Percentiles rank a stretch among this genome's conserved stretches.
Evolutionary conservation across 257 asterid genomes (phyloP).

Genomic region (Knoxia roxburghii): DNA sequence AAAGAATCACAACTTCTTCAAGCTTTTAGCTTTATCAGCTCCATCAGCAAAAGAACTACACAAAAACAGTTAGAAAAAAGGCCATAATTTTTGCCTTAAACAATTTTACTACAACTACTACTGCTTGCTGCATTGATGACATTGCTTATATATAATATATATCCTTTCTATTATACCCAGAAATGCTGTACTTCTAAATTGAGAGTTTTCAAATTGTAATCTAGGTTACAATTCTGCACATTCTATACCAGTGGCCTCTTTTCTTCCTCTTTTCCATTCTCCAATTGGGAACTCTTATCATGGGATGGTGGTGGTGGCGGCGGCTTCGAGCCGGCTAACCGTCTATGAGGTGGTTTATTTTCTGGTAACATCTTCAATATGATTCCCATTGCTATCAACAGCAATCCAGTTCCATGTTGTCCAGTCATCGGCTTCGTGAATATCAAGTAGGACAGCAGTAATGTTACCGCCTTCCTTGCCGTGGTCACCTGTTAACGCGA

Average conservation of each 20-base stretch:
- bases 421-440: conserved; percentile 88
- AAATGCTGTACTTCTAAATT: too few species aligned
- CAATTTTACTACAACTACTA: too few species aligned
- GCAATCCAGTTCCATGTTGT: conserved; percentile 70
- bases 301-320: too few species aligned
- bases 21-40: too few species aligned
- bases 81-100: too few species aligned
- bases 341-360: conserved; percentile 30
- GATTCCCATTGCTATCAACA: conserved; percentile 75
- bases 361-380: conserved; percentile 82
- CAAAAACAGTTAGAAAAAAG: too few species aligned
- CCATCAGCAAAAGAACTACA: too few species aligned
- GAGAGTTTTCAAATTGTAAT: too few species aligned
- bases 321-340: conserved; percentile 11
- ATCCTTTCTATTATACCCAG: too few species aligned
- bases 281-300: conserved; percentile 33
- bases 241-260: conserved; percentile 49
- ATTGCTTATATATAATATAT: too few species aligned
- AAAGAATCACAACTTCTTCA: too few species aligned
- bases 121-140: too few species aligned
- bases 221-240: conserved; percentile 9
- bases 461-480: conserved; percentile 86
- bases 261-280: conserved; percentile 57
- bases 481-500: conserved; percentile 81
- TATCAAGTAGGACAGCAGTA: conserved; percentile 71